Percentiles rank a stretch among this genome's conserved stretches.
Evolutionary conservation across 495 filamentous ascomycete species (phyloP).

Genomic region (Echria macrotheca): DNA sequence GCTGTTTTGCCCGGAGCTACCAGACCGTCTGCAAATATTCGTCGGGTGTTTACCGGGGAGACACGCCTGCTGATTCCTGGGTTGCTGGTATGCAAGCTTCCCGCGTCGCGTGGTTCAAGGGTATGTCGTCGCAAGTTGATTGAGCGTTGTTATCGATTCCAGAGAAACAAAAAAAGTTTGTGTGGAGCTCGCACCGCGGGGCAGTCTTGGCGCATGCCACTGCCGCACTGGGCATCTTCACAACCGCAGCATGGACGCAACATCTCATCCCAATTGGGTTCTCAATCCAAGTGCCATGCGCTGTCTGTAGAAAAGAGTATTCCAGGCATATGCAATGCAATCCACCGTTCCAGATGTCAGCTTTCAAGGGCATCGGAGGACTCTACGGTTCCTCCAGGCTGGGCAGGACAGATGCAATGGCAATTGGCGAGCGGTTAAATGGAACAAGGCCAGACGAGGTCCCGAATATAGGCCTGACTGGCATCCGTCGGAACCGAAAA

Average conservation of each 20-base stretch:
- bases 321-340: no score
- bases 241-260: background rate
- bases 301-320: no score
- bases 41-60: conserved; percentile 1
- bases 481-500: background rate
- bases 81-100: background rate
- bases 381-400: no score
- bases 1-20: no score
- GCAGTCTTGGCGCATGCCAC: background rate
- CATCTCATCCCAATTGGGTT: no score
- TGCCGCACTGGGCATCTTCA: background rate
- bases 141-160: background rate
- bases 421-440: conserved; percentile 7
- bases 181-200: conserved; percentile 1
- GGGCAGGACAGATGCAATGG: no score
- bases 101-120: background rate
- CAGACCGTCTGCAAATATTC: no score
- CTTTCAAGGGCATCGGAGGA: no score
- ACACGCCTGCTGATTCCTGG: background rate
- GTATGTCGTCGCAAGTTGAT: background rate
- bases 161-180: conserved; percentile 6
- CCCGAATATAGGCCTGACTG: background rate
- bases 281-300: no score
- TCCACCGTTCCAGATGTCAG: no score
- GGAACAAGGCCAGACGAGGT: background rate